phyloP scores from a whole-genome alignment of 352 stramenopile genomes.

The Pythium sp. region DNA sequence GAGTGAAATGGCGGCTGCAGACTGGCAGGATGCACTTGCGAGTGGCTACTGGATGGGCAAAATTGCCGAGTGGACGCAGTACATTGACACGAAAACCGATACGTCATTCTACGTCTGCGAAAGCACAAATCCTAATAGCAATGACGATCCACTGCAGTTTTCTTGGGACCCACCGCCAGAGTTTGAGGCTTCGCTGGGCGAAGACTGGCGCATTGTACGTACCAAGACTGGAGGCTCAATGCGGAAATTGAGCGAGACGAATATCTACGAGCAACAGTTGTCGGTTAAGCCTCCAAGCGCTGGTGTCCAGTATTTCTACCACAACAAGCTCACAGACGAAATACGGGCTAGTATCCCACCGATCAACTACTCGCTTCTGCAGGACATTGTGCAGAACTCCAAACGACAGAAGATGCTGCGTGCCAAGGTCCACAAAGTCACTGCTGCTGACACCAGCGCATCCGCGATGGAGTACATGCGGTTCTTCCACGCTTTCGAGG shows the following conservation, averaged over 20 bases:
- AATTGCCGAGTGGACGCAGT: constrained; percentile 75
- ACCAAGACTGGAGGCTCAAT: constrained; percentile 10
- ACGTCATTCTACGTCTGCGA: constrained; percentile 46
- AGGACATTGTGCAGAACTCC: constrained; percentile 72
- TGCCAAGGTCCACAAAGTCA: constrained; percentile 51
- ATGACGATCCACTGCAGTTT: constrained; percentile 17
- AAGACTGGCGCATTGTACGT: constrained; percentile 58
- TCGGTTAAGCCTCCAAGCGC: background rate
- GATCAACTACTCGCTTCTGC: constrained; percentile 55
- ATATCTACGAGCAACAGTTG: background rate
- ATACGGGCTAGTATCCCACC: constrained; percentile 40
- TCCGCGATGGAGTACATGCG: constrained; percentile 74
- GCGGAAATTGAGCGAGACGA: constrained; percentile 7
- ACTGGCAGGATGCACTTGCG: constrained; percentile 46
- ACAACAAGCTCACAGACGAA: constrained; percentile 55
- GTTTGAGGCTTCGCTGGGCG: constrained; percentile 60
- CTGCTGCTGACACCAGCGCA: constrained; percentile 29
- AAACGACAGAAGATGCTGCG: constrained; percentile 61
- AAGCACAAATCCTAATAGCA: background rate
- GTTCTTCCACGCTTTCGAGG: constrained; percentile 65
- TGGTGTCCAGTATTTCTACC: constrained; percentile 57
- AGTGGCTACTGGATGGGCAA: constrained; percentile 50
- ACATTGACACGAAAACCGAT: constrained; percentile 54
- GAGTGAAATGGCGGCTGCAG: constrained; percentile 17
- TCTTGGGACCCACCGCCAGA: constrained; percentile 69